Conservation (phyloP, 129 eudicot species). For the Chrysanthemum lavandulifolium region DNA sequence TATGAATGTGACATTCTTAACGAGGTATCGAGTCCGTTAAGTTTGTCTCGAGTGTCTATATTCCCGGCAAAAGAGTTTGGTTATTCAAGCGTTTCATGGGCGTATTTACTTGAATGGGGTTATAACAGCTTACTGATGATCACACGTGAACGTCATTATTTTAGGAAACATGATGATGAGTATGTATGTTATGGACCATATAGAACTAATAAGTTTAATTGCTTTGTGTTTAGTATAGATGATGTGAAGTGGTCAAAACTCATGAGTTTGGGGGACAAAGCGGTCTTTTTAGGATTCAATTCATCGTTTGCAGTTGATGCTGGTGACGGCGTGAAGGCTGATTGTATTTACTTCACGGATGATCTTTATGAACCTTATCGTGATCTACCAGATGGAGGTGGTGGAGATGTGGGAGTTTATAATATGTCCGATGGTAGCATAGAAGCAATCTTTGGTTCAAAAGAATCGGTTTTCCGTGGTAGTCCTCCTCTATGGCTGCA, state of each 20-base stretch:
- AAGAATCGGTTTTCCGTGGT: conserved; percentile 19
- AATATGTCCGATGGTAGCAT: conserved; percentile 24
- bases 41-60: conserved; percentile 7
- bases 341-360: conserved; percentile 34
- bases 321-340: conserved; percentile 19
- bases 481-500: conserved; percentile 35
- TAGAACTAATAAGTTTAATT: conserved; percentile 17
- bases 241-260: conserved; percentile 26
- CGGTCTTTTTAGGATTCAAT: conserved; percentile 29
- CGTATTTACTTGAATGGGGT: conserved; percentile 31
- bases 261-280: conserved; percentile 23
- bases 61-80: conserved; percentile 19
- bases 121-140: conserved; percentile 25
- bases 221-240: conserved; percentile 22
- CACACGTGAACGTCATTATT: conserved; percentile 27
- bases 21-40: neutral
- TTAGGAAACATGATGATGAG: conserved; percentile 15
- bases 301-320: conserved; percentile 22
- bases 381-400: conserved; percentile 29
- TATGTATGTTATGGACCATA: conserved; percentile 19
- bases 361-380: conserved; percentile 32
- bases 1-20: conserved; percentile 22
- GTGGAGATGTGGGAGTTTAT: conserved; percentile 31
- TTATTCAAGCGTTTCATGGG: conserved; percentile 2
- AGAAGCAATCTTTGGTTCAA: conserved; percentile 18